These are phyloP conservation scores for Phoma sp. DNA, from an alignment of 2,329 filamentous ascomycete species.

Conservation along the genomic window DNA sequence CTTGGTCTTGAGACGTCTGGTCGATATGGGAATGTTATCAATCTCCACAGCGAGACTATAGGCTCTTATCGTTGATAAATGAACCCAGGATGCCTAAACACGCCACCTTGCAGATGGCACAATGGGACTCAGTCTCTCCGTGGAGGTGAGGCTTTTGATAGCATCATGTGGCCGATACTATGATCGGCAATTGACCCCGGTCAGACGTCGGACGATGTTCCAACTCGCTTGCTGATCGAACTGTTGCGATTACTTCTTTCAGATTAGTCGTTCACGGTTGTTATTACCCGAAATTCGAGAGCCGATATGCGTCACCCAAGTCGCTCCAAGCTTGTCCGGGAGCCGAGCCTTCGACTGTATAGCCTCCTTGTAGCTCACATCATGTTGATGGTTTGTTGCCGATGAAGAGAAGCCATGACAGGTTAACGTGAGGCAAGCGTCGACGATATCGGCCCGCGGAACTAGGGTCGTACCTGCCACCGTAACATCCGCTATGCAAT, in stretches of 20 bases:
- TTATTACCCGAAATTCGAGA: not conserved
- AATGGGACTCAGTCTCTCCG: constrained; percentile 13
- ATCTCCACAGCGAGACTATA: no score
- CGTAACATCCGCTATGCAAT: constrained; percentile 10
- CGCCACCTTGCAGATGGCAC: constrained; percentile 23
- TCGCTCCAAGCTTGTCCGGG: no score
- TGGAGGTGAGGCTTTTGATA: constrained; percentile 6
- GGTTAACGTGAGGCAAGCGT: not conserved
- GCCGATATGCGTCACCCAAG: no score
- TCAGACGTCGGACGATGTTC: constrained; percentile 8
- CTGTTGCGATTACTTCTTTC: constrained; percentile 18
- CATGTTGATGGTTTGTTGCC: no score
- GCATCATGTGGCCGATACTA: not conserved
- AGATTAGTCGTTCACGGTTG: constrained; percentile 5
- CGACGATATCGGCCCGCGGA: constrained; percentile 21
- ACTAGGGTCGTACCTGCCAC: constrained; percentile 18
- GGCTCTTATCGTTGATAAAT: constrained; percentile 16
- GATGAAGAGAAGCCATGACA: not conserved
- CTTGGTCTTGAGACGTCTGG: not conserved
- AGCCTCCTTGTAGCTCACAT: no score
- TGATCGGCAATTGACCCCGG: constrained; percentile 4
- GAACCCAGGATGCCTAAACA: constrained; percentile 22
- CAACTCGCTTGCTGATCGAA: constrained; percentile 18
- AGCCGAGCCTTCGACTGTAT: no score
- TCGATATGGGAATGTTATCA: constrained; percentile 10